These are phyloP conservation scores for Rosa persica DNA, from an alignment of 306 rosid genomes.

Conservation along the genomic window DNA sequence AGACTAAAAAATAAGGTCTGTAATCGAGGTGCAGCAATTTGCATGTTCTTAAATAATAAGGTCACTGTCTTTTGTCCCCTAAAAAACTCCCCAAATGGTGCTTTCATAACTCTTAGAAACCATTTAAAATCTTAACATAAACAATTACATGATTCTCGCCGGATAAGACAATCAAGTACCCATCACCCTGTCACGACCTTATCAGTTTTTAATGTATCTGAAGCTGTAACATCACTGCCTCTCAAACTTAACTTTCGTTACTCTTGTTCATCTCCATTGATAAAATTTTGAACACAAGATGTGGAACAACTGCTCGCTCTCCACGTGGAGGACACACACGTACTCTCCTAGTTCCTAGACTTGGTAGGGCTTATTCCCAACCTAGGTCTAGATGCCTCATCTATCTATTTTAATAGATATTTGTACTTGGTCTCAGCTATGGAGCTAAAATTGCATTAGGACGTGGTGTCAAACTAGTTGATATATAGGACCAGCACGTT, in stretches of 20 bases:
- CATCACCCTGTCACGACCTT: constrained; percentile 3
- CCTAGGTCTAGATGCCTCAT: background rate
- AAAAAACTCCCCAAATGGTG: constrained; percentile 6
- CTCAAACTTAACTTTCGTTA: constrained; percentile 4
- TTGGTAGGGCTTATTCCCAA: background rate
- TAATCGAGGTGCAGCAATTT: constrained; percentile 19
- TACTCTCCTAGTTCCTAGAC: background rate
- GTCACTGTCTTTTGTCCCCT: constrained; percentile 18
- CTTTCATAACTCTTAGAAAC: constrained; percentile 5
- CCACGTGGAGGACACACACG: constrained; percentile 17
- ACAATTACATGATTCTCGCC: constrained; percentile 28
- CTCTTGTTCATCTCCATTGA: background rate
- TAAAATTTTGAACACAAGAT: background rate
- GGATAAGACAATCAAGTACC: constrained; percentile 25
- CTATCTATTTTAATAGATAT: background rate
- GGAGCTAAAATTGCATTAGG: background rate
- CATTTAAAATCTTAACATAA: constrained; percentile 15
- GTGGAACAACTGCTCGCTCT: background rate
- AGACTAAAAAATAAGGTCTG: background rate
- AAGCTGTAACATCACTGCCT: constrained; percentile 30
- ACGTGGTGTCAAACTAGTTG: background rate
- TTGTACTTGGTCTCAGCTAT: background rate
- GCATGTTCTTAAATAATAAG: constrained; percentile 20
- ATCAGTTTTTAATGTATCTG: background rate
- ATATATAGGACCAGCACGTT: background rate